Evolutionary conservation across 2,329 filamentous ascomycete species (phyloP), one percentile per base, ranked within the genome.

Genomic region (Clarireedia monteithiana): DNA sequence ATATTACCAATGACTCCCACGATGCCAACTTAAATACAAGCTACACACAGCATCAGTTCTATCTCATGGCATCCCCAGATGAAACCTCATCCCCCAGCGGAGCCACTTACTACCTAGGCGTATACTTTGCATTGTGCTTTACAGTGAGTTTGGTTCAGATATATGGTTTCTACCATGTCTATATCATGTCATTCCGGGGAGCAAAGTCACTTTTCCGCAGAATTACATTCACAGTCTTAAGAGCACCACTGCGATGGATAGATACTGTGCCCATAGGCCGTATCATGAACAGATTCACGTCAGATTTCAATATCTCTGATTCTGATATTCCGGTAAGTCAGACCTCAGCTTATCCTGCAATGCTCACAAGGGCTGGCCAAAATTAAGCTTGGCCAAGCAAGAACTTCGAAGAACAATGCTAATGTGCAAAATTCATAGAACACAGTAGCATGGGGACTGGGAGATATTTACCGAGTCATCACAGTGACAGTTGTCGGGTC

Each of bases 211-310:
- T 91, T 4, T 91, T 90, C 62, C 75, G 80, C 27, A 77, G 78
- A 49, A 78, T 90, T 62, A 81, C 85, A 27, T 82, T 80, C 62
- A 75, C 79, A 2, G 77, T 91, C 6, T 74, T 91, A 6, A 81
- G 85, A 15, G 82, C 87, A 5, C 87, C 85, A 0, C 74, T 91
- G 15, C 77, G 86, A 56, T 91, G 86, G 86, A 75, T 91, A 20
- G 88, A 91, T 65, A 90, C 86, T 0, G 83, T 89, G 0, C 88
- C 88, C 0, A 75, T 89, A 1, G 88, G 88, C 4, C 80, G 87
- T 44, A 80, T 91, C 34, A 74, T 91, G 27, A 91, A 91, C 70
- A 79, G 88, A 2, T 88, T 90, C 68, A 88, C 86, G 0, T 76
- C 83, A 3, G 88, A 91, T 69, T 89, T 91, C 69, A 44, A 42